Base-by-base conservation (phyloP, 495 filamentous ascomycete genomes). In the Neurospora sp. region DNA sequence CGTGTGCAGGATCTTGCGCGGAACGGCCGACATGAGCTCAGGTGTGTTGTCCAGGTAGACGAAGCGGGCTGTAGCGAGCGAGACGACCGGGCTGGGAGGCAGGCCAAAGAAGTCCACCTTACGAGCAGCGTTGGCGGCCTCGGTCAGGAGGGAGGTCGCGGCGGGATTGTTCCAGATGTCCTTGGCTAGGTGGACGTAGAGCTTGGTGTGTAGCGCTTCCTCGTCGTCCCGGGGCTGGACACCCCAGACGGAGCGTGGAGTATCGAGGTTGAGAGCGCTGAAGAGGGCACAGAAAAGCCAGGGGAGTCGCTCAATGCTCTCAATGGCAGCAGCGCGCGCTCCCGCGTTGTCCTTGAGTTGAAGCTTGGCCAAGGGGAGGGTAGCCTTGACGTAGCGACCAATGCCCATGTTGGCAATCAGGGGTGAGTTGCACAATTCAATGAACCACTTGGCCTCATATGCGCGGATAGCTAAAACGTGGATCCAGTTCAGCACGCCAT, bases 151-250 rank as follows among this genome's bases (percentile, higher is more conserved):
- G 38, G 87, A 83, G 1, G 87, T 88, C 10, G 89, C 87, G 75
- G 92, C 89, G 1, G 94, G 88, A 1, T 91, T 93, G 73, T 93
- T 93, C 96, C 96, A 99, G 18, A 98, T 85, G 77, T 97, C 93
- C 77, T 94, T 96, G 3, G 92, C 88, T 40, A 90, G 88, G 31
- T 88, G 83, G 44, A 94, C 87, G 79, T 98, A 98, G 0, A 97
- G 85, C 74, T 92, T 89, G 3, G 90, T 89, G 71, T 94, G 84
- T 12, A 98, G 85, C 69, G 88, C 87, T 72, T 97, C 92, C n/a
- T 87, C 85, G 14, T 87, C 83, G 7, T 89, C 88, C 4, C 87
- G 87, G 31, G 94, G 89, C 77, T 88, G 85, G 69, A 88, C 85
- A 48, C 92, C 94, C 95, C 95, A 98, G 41, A 98, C 89, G 1